Conservation (phyloP, 192 early-diverging fungal species). For the Phycomyces nitens region DNA sequence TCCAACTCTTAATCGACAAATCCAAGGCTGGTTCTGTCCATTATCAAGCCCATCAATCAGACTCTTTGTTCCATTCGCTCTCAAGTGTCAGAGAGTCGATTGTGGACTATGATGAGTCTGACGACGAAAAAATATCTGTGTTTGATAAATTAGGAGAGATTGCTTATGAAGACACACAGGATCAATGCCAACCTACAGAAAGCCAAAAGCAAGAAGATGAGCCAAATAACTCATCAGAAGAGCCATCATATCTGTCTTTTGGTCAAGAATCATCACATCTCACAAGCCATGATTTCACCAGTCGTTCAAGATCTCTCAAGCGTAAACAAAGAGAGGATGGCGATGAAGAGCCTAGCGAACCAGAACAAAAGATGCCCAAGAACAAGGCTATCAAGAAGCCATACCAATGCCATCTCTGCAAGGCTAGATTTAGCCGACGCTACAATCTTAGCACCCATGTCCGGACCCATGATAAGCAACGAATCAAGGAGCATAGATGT, state of each 20-base stretch:
- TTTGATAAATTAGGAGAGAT: neutral
- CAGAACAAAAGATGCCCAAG: neutral
- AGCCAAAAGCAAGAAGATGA: too few relatives aligned
- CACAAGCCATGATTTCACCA: neutral
- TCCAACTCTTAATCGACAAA: neutral
- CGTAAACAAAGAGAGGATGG: too few relatives aligned
- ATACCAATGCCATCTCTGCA: constrained; percentile 59
- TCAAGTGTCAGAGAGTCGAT: too few relatives aligned
- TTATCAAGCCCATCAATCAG: neutral
- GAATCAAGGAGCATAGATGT: constrained; percentile 57
- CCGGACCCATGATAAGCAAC: constrained; percentile 60
- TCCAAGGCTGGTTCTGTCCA: neutral
- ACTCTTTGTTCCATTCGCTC: neutral
- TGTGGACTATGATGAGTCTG: too few relatives aligned
- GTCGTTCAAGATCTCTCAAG: neutral
- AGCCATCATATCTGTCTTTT: neutral
- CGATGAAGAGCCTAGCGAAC: neutral
- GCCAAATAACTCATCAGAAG: neutral
- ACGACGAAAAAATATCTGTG: neutral
- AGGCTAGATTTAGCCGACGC: constrained; percentile 67
- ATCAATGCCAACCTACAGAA: neutral
- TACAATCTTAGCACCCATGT: constrained; percentile 83
- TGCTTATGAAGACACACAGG: neutral
- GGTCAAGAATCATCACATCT: neutral
- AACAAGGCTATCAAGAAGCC: constrained; percentile 15